Evolutionary conservation across 805 yeast genomes (phyloP).

Genomic region (Pichia ethanolica): DNA sequence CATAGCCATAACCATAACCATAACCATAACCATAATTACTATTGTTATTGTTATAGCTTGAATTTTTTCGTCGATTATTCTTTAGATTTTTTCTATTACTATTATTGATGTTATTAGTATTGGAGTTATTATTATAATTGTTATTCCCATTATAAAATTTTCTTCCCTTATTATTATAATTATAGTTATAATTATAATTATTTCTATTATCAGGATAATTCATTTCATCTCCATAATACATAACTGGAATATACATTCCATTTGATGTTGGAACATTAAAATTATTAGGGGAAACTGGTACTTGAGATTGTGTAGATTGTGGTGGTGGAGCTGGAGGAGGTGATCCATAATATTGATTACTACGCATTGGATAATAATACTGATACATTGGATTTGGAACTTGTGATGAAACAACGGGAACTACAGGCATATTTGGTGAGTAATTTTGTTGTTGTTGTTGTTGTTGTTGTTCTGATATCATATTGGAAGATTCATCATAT

Average conservation of each 20-base stretch:
- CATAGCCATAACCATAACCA: too few species aligned
- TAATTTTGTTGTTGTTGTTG: too few species aligned
- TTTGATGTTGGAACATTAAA: too few species aligned
- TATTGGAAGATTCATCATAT: too few species aligned
- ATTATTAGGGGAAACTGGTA: too few species aligned
- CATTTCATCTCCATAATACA: conserved; percentile 1
- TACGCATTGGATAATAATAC: conserved; percentile 3
- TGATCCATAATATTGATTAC: not conserved
- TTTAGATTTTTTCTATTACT: not conserved
- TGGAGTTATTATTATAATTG: not conserved
- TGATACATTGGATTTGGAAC: conserved; percentile 1
- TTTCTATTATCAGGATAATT: not conserved
- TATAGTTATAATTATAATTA: not conserved
- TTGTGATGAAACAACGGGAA: not conserved
- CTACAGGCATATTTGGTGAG: not conserved
- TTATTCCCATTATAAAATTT: too few species aligned
- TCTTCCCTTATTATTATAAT: not conserved
- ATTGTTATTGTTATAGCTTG: not conserved
- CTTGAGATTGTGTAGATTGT: too few species aligned
- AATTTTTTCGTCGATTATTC: not conserved
- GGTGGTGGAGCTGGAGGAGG: too few species aligned
- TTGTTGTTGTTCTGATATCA: too few species aligned
- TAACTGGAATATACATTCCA: not conserved
- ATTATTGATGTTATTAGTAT: not conserved
- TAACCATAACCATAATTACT: not conserved